Evolutionary conservation across 1,139 yeast species (phyloP).

Genomic region (Pichia terricola): DNA sequence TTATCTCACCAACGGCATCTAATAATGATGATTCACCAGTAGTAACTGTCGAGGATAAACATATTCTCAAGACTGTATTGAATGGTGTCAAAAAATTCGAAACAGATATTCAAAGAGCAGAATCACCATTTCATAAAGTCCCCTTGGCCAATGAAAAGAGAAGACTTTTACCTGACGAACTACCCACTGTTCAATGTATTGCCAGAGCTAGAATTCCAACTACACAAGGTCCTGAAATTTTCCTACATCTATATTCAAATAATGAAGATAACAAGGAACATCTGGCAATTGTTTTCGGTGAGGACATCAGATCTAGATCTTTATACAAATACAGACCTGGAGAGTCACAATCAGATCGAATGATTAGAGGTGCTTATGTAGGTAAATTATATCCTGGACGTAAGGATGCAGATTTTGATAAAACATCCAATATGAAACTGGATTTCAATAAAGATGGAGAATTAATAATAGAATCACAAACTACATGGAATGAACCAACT

Average conservation of each 20-base stretch:
- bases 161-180: conserved; percentile 26
- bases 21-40: neutral
- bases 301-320: conserved; percentile 70
- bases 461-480: conserved; percentile 32
- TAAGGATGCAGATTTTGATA: conserved; percentile 54
- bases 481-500: conserved; percentile 15
- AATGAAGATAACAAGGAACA: conserved; percentile 88
- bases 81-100: neutral
- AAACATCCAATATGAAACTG: conserved; percentile 31
- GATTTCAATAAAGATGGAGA: conserved; percentile 43
- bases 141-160: conserved; percentile 21
- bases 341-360: conserved; percentile 85
- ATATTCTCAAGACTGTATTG: too few relatives aligned
- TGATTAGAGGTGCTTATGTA: conserved; percentile 95
- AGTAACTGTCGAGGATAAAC: neutral
- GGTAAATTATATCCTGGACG: conserved; percentile 89
- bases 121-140: conserved; percentile 6
- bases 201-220: conserved; percentile 93
- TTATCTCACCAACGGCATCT: conserved; percentile 24
- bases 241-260: conserved; percentile 79
- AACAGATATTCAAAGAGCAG: neutral
- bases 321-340: conserved; percentile 46
- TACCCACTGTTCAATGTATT: conserved; percentile 77
- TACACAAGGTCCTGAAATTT: conserved; percentile 88
- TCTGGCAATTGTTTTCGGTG: conserved; percentile 94